Percentiles rank a stretch among this genome's conserved stretches.
Conservation (phyloP, 345 rosid species). For the Salix viminalis region DNA sequence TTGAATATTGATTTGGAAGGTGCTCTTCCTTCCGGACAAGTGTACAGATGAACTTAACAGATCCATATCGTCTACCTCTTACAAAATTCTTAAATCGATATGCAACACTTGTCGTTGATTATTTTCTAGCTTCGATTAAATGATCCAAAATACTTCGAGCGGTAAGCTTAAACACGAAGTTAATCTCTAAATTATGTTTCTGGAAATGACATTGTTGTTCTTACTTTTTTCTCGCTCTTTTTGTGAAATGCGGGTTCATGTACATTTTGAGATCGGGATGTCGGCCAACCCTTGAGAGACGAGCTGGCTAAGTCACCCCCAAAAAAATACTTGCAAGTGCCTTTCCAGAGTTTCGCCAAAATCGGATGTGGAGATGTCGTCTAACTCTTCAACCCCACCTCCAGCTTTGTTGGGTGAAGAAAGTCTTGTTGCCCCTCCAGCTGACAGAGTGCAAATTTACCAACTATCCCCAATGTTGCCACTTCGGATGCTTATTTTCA, state of each 20-base stretch:
- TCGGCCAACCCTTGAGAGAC: slow-evolving; percentile 91
- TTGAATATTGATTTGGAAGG: slow-evolving; percentile 92
- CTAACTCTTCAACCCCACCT: slow-evolving; percentile 57
- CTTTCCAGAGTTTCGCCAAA: slow-evolving; percentile 75
- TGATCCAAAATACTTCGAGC: slow-evolving; percentile 84
- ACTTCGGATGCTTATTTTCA: slow-evolving; percentile 83
- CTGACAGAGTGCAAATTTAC: slow-evolving; percentile 48
- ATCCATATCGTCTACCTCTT: slow-evolving; percentile 92
- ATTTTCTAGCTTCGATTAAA: slow-evolving; percentile 87
- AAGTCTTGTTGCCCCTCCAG: slow-evolving; percentile 44
- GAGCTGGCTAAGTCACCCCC: slow-evolving; percentile 90
- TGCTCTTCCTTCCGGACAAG: slow-evolving; percentile 81
- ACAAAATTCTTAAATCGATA: slow-evolving; percentile 89
- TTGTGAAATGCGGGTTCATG: slow-evolving; percentile 69
- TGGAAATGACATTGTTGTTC: neutral
- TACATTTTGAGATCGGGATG: slow-evolving; percentile 87
- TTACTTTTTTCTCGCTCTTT: slow-evolving; percentile 4
- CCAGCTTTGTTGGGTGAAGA: slow-evolving; percentile 61
- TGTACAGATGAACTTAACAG: slow-evolving; percentile 96
- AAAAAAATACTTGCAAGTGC: slow-evolving; percentile 83
- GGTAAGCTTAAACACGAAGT: slow-evolving; percentile 51
- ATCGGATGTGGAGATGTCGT: slow-evolving; percentile 46
- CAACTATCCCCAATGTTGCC: slow-evolving; percentile 38
- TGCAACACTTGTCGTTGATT: slow-evolving; percentile 89
- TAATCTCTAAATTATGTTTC: slow-evolving; percentile 3